Conservation (phyloP, 2,329 filamentous ascomycete genomes). For the Podosphaera aphanis region DNA sequence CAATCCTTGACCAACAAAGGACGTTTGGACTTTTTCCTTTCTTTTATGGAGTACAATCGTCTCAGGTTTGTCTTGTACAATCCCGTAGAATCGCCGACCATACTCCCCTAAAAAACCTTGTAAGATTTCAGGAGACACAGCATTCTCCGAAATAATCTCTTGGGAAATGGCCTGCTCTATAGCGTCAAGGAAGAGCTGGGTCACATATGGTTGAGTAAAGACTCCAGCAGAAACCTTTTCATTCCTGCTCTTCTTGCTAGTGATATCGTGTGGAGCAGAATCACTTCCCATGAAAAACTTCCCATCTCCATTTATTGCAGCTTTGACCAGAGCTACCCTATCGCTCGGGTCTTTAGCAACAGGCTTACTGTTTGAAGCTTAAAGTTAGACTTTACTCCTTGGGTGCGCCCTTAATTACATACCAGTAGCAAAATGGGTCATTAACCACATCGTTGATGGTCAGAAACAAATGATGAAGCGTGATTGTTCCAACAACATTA, state of each 20-base stretch:
- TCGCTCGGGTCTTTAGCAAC: constrained; percentile 21
- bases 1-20: constrained; percentile 32
- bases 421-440: constrained; percentile 44
- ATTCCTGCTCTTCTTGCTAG: constrained; percentile 32
- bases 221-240: constrained; percentile 42
- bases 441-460: constrained; percentile 52
- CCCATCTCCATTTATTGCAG: constrained; percentile 31
- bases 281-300: constrained; percentile 42
- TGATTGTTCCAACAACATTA: constrained; percentile 36
- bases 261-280: constrained; percentile 33
- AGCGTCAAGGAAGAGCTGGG: constrained; percentile 38
- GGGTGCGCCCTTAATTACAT: background rate
- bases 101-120: constrained; percentile 29
- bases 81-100: constrained; percentile 29
- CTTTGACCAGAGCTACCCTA: constrained; percentile 27
- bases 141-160: constrained; percentile 25
- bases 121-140: constrained; percentile 31
- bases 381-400: background rate
- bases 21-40: constrained; percentile 16
- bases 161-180: constrained; percentile 37
- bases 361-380: constrained; percentile 29
- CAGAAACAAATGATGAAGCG: constrained; percentile 21
- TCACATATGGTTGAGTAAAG: constrained; percentile 53
- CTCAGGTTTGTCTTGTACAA: constrained; percentile 6
- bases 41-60: constrained; percentile 11